Conservation (phyloP, 441 rosid genomes). For the Populus hybrid region DNA sequence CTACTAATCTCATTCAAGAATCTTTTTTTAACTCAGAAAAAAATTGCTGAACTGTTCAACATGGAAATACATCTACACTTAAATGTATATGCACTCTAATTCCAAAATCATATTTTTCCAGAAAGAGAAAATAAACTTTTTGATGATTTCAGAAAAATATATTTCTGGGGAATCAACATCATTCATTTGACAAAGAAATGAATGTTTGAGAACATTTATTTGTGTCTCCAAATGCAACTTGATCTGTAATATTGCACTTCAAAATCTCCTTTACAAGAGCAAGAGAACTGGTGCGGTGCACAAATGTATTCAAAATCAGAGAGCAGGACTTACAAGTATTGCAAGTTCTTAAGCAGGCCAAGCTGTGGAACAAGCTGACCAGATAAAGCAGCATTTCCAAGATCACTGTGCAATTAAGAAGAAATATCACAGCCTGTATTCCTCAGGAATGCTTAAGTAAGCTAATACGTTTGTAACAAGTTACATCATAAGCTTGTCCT, state of each 20-base stretch:
- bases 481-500: not conserved
- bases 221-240: not conserved
- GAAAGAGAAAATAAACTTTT: not conserved
- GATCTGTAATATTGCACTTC: not conserved
- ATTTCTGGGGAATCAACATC: not conserved
- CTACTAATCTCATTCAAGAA: not conserved
- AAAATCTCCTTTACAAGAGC: not conserved
- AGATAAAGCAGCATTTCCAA: conserved; percentile 91
- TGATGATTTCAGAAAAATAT: not conserved
- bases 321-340: conserved; percentile 63
- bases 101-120: not conserved
- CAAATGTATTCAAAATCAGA: not conserved
- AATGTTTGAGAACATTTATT: not conserved
- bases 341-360: conserved; percentile 85
- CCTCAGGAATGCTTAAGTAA: not conserved
- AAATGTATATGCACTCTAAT: not conserved
- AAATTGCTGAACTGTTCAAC: not conserved
- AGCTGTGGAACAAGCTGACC: conserved; percentile 92
- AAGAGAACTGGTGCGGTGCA: not conserved
- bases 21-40: not conserved
- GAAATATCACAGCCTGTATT: not conserved
- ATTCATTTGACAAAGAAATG: not conserved
- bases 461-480: not conserved
- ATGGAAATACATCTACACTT: not conserved
- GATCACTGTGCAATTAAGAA: conserved; percentile 50